These are phyloP conservation scores for Suillus fuscotomentosus DNA, from an alignment of 768 basidiomycete species.

Conservation along the genomic window DNA sequence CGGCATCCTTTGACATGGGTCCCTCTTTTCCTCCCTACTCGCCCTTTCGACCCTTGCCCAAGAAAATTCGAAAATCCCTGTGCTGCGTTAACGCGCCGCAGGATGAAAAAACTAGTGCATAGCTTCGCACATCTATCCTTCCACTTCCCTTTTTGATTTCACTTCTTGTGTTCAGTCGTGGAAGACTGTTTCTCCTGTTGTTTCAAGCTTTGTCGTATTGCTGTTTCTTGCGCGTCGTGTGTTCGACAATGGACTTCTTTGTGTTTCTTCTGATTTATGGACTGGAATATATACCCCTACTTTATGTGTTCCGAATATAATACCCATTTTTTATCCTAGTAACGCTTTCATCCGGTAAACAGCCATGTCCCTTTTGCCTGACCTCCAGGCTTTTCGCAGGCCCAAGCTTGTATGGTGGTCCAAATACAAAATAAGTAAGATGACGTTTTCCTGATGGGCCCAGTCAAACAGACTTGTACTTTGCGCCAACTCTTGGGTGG, in stretches of 20 bases:
- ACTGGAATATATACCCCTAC: not conserved
- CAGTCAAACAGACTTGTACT: too few relatives aligned
- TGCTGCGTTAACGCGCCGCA: constrained; percentile 3
- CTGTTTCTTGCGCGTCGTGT: not conserved
- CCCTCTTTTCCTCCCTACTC: not conserved
- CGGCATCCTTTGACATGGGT: not conserved
- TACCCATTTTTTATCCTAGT: not conserved
- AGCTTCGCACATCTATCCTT: not conserved
- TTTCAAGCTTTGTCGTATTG: not conserved
- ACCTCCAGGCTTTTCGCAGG: too few relatives aligned
- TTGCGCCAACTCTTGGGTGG: too few relatives aligned
- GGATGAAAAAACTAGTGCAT: constrained; percentile 1
- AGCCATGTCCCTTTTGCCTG: not conserved
- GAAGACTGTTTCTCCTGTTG: constrained; percentile 1
- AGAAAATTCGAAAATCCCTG: not conserved
- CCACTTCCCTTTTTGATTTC: not conserved
- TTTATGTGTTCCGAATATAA: not conserved
- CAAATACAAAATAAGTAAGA: too few relatives aligned
- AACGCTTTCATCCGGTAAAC: not conserved
- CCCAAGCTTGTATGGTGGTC: too few relatives aligned
- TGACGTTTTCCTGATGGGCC: too few relatives aligned
- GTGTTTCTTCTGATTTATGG: not conserved
- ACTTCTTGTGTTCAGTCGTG: not conserved
- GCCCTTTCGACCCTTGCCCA: not conserved
- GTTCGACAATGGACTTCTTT: not conserved